Evolutionary conservation across 768 basidiomycete genomes (phyloP), one percentile per base, ranked within the genome.

Genomic region (Amanita pseudoporphyria): DNA sequence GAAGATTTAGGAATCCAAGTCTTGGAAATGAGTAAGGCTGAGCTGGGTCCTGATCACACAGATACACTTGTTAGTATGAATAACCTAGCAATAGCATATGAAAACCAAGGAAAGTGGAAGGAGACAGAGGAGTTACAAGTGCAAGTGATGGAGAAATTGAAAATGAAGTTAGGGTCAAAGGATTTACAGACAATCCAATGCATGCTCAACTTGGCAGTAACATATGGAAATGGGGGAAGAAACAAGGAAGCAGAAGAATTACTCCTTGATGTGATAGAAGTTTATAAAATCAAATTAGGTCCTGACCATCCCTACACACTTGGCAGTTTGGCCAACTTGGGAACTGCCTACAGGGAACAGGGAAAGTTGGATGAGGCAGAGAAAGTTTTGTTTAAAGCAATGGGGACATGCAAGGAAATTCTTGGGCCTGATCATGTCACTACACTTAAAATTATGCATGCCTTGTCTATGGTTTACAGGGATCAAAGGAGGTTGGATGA

Each of bases 271-370:
- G 16, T 52, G 45, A 24, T 49, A 24, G 51, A 52, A 30, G 19
- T 36, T 14, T 24, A 35, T 14, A 52, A 28, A 26, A 16, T 16
- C 13, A 40, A 24, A 41, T 21, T 49, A 26, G 52, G 52, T 19
- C 30, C 21, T 49, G 52, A 48, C 38, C 49, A 53, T 19, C 52
- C 52, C 50, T 33, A 39, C 30, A 49, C 39, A n/a, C 19, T 53
- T 33, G 16, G 4, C 3, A 51, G 3, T 14, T 42, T 53, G 36
- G 6, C 35, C 14, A 38, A 22, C 22, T 32, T 53, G 35, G 52
- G 47, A 19, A 18, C 6, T 9, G 31, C 46, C 18, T 53, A 53
- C 38, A 28, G 39, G 14, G 28, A 40, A 5, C 46, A 51, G 42
- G 48, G 36, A 6, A 36, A 21, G 10, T 31, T 13, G 30, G 35